Percentiles rank a stretch among this genome's conserved stretches.
phyloP scores from a whole-genome alignment of 192 early-diverging fungal species.

The Coemansia sp. region DNA sequence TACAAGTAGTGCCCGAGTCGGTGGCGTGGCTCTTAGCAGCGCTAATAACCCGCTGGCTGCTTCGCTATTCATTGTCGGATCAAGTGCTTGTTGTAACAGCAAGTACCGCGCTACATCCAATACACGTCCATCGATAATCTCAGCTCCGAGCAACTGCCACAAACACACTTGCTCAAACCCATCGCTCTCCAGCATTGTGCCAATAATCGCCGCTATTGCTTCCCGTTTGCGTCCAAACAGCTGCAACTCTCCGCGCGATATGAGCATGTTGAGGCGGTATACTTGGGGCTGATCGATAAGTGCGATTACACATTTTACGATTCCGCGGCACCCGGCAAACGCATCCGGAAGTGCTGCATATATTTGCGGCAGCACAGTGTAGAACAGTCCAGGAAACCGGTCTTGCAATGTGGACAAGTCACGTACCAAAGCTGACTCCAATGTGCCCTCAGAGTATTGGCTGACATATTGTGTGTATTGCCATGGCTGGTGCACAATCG shows the following conservation, averaged over 20 bases:
- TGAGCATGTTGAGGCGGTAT: slow-evolving; percentile 34
- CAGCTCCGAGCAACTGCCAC: slow-evolving; percentile 57
- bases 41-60: slow-evolving; percentile 52
- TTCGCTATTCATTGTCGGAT: slow-evolving; percentile 39
- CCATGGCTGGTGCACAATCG: not conserved
- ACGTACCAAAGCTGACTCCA: slow-evolving; percentile 40
- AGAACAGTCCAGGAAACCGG: slow-evolving; percentile 45
- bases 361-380: slow-evolving; percentile 30
- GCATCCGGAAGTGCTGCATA: slow-evolving; percentile 42
- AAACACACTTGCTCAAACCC: slow-evolving; percentile 60
- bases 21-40: slow-evolving; percentile 43
- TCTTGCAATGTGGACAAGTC: slow-evolving; percentile 55
- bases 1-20: slow-evolving; percentile 7
- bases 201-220: slow-evolving; percentile 10
- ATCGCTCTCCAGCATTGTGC: slow-evolving; percentile 36
- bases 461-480: slow-evolving; percentile 17
- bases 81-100: slow-evolving; percentile 12
- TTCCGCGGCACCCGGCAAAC: slow-evolving; percentile 28
- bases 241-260: slow-evolving; percentile 15
- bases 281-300: slow-evolving; percentile 58
- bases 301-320: slow-evolving; percentile 38
- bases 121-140: slow-evolving; percentile 31
- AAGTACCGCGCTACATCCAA: slow-evolving; percentile 10
- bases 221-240: slow-evolving; percentile 24
- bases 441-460: slow-evolving; percentile 18